A percentile compares a stretch with the other conserved stretches of the same genome.
Evolutionary conservation across 2,329 filamentous ascomycete genomes (phyloP).

Genomic region (Ophiocordyceps camponoti-leonardi): DNA sequence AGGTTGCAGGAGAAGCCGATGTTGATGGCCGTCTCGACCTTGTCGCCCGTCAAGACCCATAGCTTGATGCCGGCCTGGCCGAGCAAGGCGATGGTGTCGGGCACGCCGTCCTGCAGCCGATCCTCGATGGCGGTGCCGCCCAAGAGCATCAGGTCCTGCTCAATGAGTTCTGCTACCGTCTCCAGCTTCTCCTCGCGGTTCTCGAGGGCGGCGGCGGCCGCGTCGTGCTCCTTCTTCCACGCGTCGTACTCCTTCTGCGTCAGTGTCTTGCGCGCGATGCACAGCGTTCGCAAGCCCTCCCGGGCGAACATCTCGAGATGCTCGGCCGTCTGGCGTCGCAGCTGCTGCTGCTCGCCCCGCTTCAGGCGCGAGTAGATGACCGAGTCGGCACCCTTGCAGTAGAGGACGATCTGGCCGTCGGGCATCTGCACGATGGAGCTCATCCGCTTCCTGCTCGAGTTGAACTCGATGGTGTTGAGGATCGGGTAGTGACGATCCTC

Average conservation of each 20-base stretch:
- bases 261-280: conserved; percentile 66
- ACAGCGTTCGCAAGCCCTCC: conserved; percentile 86
- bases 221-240: conserved; percentile 79
- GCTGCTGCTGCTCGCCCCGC: conserved; percentile 68
- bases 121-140: conserved; percentile 97
- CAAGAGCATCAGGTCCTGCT: conserved; percentile 72
- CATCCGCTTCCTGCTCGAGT: conserved; percentile 93
- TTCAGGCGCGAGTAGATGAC: conserved; percentile 88
- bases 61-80: conserved; percentile 92
- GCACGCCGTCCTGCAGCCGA: conserved; percentile 88
- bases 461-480: conserved; percentile 93
- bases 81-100: conserved; percentile 83
- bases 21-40: conserved; percentile 98
- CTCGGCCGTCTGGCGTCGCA: conserved; percentile 71
- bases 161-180: conserved; percentile 73
- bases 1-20: conserved; percentile 98
- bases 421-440: conserved; percentile 94
- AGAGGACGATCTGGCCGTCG: conserved; percentile 71
- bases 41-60: conserved; percentile 96
- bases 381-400: conserved; percentile 95
- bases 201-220: conserved; percentile 67
- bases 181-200: conserved; percentile 90
- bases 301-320: conserved; percentile 94
- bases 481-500: conserved; percentile 73
- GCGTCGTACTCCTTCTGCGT: conserved; percentile 64